Evolutionary conservation across 176 grass and related monocot species (phyloP), one percentile per base, ranked within the genome.

Genomic region (Zea luxurians): DNA sequence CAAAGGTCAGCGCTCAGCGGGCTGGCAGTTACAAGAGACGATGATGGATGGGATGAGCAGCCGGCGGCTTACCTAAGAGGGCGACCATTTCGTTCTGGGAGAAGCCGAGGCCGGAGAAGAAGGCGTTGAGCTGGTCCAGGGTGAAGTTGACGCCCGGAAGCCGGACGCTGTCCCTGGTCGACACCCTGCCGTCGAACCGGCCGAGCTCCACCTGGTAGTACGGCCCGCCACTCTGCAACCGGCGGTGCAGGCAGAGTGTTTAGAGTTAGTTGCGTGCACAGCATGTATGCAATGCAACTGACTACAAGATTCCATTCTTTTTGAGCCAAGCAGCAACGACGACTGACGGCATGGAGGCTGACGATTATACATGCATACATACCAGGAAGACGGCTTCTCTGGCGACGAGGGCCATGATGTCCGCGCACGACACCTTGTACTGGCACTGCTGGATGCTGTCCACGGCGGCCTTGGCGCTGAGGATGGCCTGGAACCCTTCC

Each of bases 351-450:
- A 65, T 17, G 63, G 37, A 41, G 6, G 63, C 13, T 66, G 37
- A 53, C 50, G 50, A 53, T 15, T 52, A 52, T 27, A 13, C 7
- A 2, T 10, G 12, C 46, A 6, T 44, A 48, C 2, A 2, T 76
- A 78, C 76, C 76, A 66, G 62, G 76, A 0, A 12, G 47, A 66
- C 83, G 48, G 73, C 37, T 73, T 90, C 88, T 54, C 74, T 86
- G 13, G 88, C 78, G 50, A 74, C 78, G 60, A 90, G 76, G 37
- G 88, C 79, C 5, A 90, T 64, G 63, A 90, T 86, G 61, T 90
- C 88, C 4, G 88, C 73, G 57, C 88, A 90, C 4, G 88, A 86
- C n/a, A 90, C 88, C 66, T 83, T 86, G 88, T 83, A 55, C 4
- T 48, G 71, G 78, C 88, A 90, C 41, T 13, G 66, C 57, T 79